Conservation (phyloP, 495 filamentous ascomycete species). For the Friedmanniomyces endolithicus region DNA sequence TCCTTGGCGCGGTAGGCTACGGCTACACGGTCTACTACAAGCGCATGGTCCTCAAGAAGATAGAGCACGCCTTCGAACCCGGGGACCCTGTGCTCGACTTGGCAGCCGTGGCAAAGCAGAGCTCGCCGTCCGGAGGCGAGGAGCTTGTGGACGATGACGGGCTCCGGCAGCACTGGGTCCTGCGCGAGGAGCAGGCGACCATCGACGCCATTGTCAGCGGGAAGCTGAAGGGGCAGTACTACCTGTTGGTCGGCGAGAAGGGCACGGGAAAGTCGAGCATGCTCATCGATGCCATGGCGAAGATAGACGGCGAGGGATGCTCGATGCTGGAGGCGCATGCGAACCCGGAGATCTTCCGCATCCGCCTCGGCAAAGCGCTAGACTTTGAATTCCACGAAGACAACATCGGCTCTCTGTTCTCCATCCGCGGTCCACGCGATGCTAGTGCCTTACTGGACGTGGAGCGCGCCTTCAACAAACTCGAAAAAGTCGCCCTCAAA, state of each 20-base stretch:
- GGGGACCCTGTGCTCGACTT: slow-evolving; percentile 87
- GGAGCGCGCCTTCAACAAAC: slow-evolving; percentile 89
- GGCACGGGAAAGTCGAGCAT: slow-evolving; percentile 93
- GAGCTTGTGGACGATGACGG: slow-evolving; percentile 34
- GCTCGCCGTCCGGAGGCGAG: not conserved
- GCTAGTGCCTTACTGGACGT: slow-evolving; percentile 85
- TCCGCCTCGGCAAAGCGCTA: slow-evolving; percentile 79
- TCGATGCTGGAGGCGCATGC: slow-evolving; percentile 94
- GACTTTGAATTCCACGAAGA: slow-evolving; percentile 89
- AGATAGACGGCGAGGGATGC: slow-evolving; percentile 70
- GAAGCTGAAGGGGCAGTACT: slow-evolving; percentile 61
- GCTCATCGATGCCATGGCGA: slow-evolving; percentile 86
- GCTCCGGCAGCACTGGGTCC: slow-evolving; percentile 60
- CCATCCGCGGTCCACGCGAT: slow-evolving; percentile 82
- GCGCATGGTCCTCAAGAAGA: slow-evolving; percentile 72
- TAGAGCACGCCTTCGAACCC: slow-evolving; percentile 81
- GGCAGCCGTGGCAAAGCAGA: slow-evolving; percentile 52
- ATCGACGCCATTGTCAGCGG: slow-evolving; percentile 73
- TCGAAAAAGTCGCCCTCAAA: slow-evolving; percentile 81
- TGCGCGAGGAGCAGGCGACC: slow-evolving; percentile 62
- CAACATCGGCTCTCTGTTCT: slow-evolving; percentile 91
- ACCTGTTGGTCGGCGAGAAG: slow-evolving; percentile 89
- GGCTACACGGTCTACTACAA: slow-evolving; percentile 83
- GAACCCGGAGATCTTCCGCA: slow-evolving; percentile 87
- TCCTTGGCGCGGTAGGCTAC: slow-evolving; percentile 76